Evolutionary conservation across 2,329 filamentous ascomycete genomes (phyloP).

Genomic region (Fusarium chaquense): DNA sequence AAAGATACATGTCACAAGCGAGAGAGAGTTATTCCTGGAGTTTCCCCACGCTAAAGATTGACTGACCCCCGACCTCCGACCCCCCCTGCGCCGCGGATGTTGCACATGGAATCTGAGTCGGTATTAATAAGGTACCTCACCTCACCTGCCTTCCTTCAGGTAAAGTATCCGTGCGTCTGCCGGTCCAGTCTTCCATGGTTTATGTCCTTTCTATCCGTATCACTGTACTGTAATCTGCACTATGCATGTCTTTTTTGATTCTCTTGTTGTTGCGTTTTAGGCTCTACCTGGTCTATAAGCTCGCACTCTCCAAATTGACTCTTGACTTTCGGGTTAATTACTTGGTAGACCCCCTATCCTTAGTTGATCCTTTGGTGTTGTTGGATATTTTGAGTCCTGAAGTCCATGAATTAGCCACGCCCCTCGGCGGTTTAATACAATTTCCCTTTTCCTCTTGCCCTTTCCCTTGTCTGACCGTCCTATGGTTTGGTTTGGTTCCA

Average conservation of each 20-base stretch:
- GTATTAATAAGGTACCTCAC: conserved; percentile 22
- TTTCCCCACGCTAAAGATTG: conserved; percentile 36
- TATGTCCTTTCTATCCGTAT: conserved; percentile 36
- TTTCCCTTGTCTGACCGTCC: conserved; percentile 24
- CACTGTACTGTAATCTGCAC: conserved; percentile 22
- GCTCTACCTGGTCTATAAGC: conserved; percentile 31
- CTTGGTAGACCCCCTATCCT: conserved; percentile 41
- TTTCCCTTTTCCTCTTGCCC: conserved; percentile 38
- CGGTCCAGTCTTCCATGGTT: not conserved
- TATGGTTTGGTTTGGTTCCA: conserved; percentile 15
- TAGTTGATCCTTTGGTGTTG: conserved; percentile 28
- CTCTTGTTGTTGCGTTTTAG: conserved; percentile 15
- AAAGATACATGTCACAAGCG: conserved; percentile 29
- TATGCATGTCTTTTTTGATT: conserved; percentile 34
- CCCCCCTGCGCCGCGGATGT: conserved; percentile 33
- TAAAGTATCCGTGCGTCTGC: conserved; percentile 35
- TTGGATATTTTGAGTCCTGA: conserved; percentile 21
- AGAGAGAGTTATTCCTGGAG: conserved; percentile 33
- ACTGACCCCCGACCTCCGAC: conserved; percentile 17
- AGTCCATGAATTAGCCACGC: conserved; percentile 31
- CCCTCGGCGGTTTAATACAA: conserved; percentile 47
- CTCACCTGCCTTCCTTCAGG: conserved; percentile 7
- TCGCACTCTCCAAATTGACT: conserved; percentile 23
- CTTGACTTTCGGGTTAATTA: conserved; percentile 31
- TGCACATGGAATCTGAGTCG: conserved; percentile 46